Percentiles rank a stretch among this genome's conserved stretches.
phyloP scores from a whole-genome alignment of 2,329 filamentous ascomycete genomes.

The Colletotrichum tabaci region DNA sequence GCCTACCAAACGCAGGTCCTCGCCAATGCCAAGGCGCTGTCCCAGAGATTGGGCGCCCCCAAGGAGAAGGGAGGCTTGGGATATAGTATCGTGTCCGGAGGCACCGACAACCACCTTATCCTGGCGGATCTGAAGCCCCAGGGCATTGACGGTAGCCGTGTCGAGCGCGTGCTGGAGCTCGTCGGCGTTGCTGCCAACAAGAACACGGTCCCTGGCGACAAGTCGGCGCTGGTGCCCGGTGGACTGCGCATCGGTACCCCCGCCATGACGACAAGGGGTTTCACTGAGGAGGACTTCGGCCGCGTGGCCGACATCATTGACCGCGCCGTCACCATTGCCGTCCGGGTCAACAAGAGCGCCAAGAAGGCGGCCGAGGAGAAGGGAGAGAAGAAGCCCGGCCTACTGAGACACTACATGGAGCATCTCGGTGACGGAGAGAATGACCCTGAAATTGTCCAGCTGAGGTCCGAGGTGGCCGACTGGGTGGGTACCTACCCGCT shows the following conservation, averaged over 20 bases:
- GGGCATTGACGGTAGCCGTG: conserved; percentile 87
- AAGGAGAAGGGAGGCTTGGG: conserved; percentile 84
- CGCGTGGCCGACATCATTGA: conserved; percentile 90
- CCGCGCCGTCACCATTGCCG: conserved; percentile 83
- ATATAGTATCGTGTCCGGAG: conserved; percentile 92
- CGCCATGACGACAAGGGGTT: conserved; percentile 98
- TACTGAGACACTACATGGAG: conserved; percentile 77
- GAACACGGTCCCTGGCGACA: conserved; percentile 97
- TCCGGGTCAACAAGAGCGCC: conserved; percentile 81
- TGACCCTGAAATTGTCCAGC: conserved; percentile 79
- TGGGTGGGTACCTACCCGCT: conserved; percentile 83
- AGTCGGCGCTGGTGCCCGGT: conserved; percentile 91
- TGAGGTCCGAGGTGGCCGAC: conserved; percentile 81
- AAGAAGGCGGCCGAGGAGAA: conserved; percentile 78
- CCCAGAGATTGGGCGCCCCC: conserved; percentile 73
- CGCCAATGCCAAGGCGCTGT: conserved; percentile 91
- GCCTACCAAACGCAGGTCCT: conserved; percentile 93
- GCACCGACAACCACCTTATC: conserved; percentile 98
- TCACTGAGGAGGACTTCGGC: conserved; percentile 88
- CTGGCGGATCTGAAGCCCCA: conserved; percentile 92
- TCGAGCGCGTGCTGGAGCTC: conserved; percentile 91
- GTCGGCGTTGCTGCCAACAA: conserved; percentile 99
- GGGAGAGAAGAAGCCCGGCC: conserved; percentile 75
- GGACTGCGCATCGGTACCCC: conserved; percentile 95
- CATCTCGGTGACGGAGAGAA: conserved; percentile 78